These are phyloP conservation scores for Diaporthe nobilis DNA, from an alignment of 2,329 filamentous ascomycete species.

Conservation along the genomic window DNA sequence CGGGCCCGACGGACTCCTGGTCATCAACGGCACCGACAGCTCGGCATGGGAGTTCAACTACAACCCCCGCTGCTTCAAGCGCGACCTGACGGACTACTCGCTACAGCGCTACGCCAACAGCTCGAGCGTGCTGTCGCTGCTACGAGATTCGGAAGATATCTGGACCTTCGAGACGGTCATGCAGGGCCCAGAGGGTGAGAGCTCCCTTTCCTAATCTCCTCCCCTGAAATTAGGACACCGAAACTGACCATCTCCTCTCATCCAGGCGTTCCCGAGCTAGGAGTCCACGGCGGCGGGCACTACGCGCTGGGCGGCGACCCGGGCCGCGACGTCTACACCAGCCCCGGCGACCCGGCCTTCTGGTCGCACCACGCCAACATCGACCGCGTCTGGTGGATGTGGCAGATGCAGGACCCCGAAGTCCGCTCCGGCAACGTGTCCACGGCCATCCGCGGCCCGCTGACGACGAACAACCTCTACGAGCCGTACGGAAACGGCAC, in stretches of 20 bases:
- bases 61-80: conserved; percentile 53
- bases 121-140: conserved; percentile 46
- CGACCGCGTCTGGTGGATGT: conserved; percentile 40
- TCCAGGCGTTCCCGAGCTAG: conserved; percentile 40
- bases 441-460: conserved; percentile 15
- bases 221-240: not conserved
- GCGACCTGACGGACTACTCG: conserved; percentile 48
- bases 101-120: conserved; percentile 48
- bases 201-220: too few relatives aligned
- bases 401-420: conserved; percentile 42
- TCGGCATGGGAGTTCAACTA: conserved; percentile 46
- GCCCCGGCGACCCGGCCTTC: conserved; percentile 39
- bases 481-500: conserved; percentile 25
- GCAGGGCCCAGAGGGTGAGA: conserved; percentile 44
- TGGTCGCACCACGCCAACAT: conserved; percentile 39
- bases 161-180: conserved; percentile 49
- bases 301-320: conserved; percentile 45
- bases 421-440: conserved; percentile 49
- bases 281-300: conserved; percentile 49
- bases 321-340: conserved; percentile 43
- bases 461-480: conserved; percentile 2
- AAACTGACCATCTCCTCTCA: conserved; percentile 30
- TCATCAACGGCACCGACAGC: conserved; percentile 40
- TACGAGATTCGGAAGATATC: conserved; percentile 47
- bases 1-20: conserved; percentile 53